Evolutionary conservation across 164 flowering plant genomes (phyloP).

Genomic region (Sextonia rubra): DNA sequence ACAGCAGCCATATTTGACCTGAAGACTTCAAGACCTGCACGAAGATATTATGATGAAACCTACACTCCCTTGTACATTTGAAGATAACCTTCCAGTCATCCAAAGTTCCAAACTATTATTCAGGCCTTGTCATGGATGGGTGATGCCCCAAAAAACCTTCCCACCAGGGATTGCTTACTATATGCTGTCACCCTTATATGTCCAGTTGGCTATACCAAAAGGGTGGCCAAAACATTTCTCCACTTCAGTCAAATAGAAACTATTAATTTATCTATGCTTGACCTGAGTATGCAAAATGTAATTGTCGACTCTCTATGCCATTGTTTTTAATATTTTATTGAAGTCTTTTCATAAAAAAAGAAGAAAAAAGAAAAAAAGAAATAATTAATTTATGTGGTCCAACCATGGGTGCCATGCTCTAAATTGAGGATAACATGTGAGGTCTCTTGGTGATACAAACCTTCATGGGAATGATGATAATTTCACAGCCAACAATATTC

Average conservation of each 20-base stretch:
- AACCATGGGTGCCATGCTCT: background rate
- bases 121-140: background rate
- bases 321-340: too few species aligned
- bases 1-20: constrained; percentile 43
- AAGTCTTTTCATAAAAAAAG: too few species aligned
- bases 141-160: background rate
- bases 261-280: too few species aligned
- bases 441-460: too few species aligned
- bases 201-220: too few species aligned
- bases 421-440: too few species aligned
- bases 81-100: background rate
- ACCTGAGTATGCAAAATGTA: too few species aligned
- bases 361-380: too few species aligned
- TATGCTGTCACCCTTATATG: background rate
- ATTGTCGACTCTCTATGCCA: too few species aligned
- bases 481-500: too few species aligned
- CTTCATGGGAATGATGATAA: too few species aligned
- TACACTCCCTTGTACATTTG: background rate
- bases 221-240: background rate
- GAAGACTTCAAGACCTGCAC: constrained; percentile 37
- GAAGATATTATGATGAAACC: background rate
- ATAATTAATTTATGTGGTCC: background rate
- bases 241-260: background rate
- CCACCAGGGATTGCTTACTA: background rate
- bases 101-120: background rate